A percentile compares a stretch with the other conserved stretches of the same genome.
Conservation (phyloP, 192 early-diverging fungal species). For the Podochytrium sp. region DNA sequence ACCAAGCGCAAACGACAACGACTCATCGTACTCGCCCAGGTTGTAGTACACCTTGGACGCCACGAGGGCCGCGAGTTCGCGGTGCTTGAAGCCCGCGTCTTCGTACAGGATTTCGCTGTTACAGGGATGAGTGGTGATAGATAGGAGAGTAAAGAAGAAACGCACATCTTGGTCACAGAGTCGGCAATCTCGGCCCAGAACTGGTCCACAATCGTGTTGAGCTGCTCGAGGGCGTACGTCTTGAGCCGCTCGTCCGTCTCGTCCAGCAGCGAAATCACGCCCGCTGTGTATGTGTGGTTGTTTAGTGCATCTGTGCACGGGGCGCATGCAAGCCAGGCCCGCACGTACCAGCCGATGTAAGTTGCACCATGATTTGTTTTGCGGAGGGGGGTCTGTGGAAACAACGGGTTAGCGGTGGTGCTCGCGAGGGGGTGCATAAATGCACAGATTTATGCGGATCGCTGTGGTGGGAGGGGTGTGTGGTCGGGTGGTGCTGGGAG, state of each 20-base stretch:
- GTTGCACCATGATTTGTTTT: constrained; percentile 4
- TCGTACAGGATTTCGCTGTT: constrained; percentile 94
- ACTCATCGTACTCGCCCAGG: constrained; percentile 94
- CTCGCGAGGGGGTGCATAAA: no score
- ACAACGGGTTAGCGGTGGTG: no score
- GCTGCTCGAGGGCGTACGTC: constrained; percentile 89
- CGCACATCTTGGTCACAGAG: constrained; percentile 85
- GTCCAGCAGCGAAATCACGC: constrained; percentile 92
- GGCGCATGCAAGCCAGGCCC: neutral
- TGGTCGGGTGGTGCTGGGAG: no score
- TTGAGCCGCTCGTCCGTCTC: constrained; percentile 90
- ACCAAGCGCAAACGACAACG: constrained; percentile 92
- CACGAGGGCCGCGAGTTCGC: constrained; percentile 90
- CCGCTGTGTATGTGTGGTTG: constrained; percentile 55
- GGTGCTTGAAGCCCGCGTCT: constrained; percentile 81
- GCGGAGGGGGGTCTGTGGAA: no score
- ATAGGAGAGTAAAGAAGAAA: neutral
- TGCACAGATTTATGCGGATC: no score
- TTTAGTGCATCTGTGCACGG: neutral
- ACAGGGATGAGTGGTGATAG: constrained; percentile 10
- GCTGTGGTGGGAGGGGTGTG: neutral
- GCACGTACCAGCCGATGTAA: constrained; percentile 36
- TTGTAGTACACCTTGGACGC: constrained; percentile 99
- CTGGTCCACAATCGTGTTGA: constrained; percentile 85
- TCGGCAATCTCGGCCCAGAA: constrained; percentile 99